Evolutionary conservation across 2,329 filamentous ascomycete species (phyloP), one percentile per base, ranked within the genome.

Genomic region (Botrytis deweyae): DNA sequence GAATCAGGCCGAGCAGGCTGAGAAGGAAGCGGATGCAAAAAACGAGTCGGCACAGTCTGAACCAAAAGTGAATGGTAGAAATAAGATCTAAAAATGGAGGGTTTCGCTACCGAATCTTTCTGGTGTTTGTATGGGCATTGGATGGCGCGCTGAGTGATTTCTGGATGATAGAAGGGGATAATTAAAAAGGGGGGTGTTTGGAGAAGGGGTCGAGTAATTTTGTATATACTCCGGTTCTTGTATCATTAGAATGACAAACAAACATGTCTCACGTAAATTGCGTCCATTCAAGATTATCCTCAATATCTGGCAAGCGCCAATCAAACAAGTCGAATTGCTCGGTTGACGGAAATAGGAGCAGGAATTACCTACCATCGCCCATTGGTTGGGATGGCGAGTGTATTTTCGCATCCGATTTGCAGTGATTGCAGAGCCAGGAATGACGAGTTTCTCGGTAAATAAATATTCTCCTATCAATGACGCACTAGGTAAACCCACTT

Each of bases 11-110:
- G 72, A 63, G 40, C 71, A 76, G 44, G 58, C 40, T 29, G 62
- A 77, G 68, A 76, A 73, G 36, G 66, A 75, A 33, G 62, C 38
- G 42, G 71, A 61, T 33, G 76, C 70, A 9, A 74, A 40, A 33
- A 73, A 73, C 9, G 58, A 71, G 16, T 14, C 63, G 8, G 44
- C 63, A 66, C 42, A 66, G 29, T 22, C 42, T 22, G 64, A 52
- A 42, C 36, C 49, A 58, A 38, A 42, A 58, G 40, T 66, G 8
- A 66, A 38, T 16, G 20, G 44, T 42, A 58, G 36, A 52, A 29
- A 40, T 29, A 20, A 69, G 44, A 49, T 38, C 16, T 66, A 36
- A 46, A 33, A 36, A 66, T 33, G 42, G 63, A 33, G 20, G 18
- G 22, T 52, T 52, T 66, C 29, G 46, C 12, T 38, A 38, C 7